A percentile compares a stretch with the other conserved stretches of the same genome.
Conservation (phyloP, 2,329 filamentous ascomycete species). For the Monosporascus sp. region DNA sequence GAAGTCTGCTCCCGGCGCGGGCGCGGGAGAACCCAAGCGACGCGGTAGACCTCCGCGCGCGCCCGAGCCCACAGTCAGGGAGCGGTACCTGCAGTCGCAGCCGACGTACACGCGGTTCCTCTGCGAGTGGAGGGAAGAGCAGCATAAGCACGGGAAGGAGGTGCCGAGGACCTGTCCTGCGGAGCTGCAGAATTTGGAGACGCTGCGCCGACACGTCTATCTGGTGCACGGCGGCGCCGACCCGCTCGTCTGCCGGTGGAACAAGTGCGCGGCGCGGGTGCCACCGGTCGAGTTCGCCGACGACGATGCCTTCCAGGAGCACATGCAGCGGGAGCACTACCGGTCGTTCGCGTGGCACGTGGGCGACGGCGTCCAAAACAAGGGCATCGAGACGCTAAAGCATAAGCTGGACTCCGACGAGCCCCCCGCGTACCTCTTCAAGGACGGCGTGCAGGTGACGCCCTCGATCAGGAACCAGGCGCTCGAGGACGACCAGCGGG, state of each 20-base stretch:
- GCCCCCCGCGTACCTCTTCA: constrained; percentile 45
- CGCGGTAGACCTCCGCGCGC: constrained; percentile 38
- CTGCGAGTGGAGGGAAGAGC: constrained; percentile 50
- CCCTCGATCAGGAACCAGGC: constrained; percentile 49
- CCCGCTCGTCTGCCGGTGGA: constrained; percentile 33
- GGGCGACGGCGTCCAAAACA: constrained; percentile 53
- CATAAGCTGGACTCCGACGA: constrained; percentile 11
- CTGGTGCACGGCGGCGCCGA: constrained; percentile 38
- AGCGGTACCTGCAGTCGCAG: constrained; percentile 36
- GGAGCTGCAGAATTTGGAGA: constrained; percentile 58
- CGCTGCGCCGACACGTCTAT: constrained; percentile 48
- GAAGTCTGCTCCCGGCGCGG: background rate
- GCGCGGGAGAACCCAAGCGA: constrained; percentile 26
- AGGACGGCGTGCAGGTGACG: constrained; percentile 51
- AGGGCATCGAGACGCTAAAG: constrained; percentile 18
- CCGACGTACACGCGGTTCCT: constrained; percentile 46
- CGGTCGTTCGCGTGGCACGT: constrained; percentile 50
- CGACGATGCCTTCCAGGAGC: constrained; percentile 35
- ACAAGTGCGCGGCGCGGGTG: constrained; percentile 28
- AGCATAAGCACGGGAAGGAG: background rate
- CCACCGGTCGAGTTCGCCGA: constrained; percentile 15
- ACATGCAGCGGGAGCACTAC: constrained; percentile 52
- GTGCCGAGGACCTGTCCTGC: constrained; percentile 40
- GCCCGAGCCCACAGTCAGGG: constrained; percentile 32
- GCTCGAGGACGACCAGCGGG: constrained; percentile 43